Evolutionary conservation across 768 basidiomycete genomes (phyloP), one percentile per base, ranked within the genome.

Genomic region (Tephrocybe sp.): DNA sequence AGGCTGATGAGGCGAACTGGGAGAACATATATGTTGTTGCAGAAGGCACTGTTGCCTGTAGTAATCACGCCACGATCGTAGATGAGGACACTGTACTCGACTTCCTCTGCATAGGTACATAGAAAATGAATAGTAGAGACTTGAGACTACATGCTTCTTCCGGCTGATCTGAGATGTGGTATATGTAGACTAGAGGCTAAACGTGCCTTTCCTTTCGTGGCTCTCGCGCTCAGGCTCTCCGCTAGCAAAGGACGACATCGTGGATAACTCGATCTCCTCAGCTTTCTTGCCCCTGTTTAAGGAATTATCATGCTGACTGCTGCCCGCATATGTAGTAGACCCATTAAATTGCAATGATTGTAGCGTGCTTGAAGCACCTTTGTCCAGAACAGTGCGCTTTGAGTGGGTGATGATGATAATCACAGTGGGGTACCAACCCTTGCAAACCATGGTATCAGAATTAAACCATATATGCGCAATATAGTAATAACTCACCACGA

Each of bases 391-490:
- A 1, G 47, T 44, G n/a, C 43, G 48, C 19, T 45, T 20, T n/a
- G 48, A 54, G 30, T 54, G 35, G 4, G 49, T 44, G 10, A 54
- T 39, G 14, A 54, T 40, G 3, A 54, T 46, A 14, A 46, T 50
- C 6, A 46, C 5, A 16, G 44, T 41, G 7, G 44, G 48, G 32
- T 54, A 54, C 8, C 48, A 45, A 39, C 31, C 44, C 50, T 51
- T 36, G 26, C n/a, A 39, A 14, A 23, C 14, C 13, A 16, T 32
- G 17, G 7, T n/a, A n/a, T 4, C 1, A 16, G 31, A 0, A n/a
- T 2, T 22, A 12, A 31, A 17, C 8, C 1, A 38, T 19, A 8
- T 19, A 4, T 20, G 41, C 0, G 40, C 10, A 12, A 34, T 10
- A n/a, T n/a, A 10, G 20, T 7, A 26, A 30, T 2, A n/a, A 50